A percentile compares a stretch with the other conserved stretches of the same genome.
phyloP scores from a whole-genome alignment of 2,329 filamentous ascomycete genomes.

The Stagonosporopsis vannaccii region DNA sequence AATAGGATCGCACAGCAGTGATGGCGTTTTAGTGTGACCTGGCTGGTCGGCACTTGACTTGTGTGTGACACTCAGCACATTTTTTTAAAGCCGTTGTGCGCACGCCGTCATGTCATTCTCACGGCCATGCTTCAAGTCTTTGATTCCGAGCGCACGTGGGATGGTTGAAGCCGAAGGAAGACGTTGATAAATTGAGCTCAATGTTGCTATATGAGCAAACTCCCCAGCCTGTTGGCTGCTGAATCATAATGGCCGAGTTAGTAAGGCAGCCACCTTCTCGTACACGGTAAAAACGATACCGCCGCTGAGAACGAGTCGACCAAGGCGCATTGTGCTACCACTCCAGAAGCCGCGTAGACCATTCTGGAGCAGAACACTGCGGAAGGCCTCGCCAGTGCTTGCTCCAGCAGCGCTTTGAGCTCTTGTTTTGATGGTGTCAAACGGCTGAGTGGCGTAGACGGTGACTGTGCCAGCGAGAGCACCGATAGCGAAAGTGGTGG shows the following conservation, averaged over 20 bases:
- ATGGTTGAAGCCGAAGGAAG: too few relatives aligned
- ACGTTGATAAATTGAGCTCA: too few relatives aligned
- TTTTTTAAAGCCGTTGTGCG: too few relatives aligned
- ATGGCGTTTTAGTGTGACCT: too few relatives aligned
- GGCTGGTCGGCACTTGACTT: too few relatives aligned
- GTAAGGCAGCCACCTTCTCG: slow-evolving; percentile 34
- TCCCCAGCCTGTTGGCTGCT: too few relatives aligned
- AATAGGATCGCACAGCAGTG: too few relatives aligned
- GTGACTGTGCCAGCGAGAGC: slow-evolving; percentile 45
- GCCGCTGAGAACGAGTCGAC: slow-evolving; percentile 40
- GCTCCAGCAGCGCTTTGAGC: slow-evolving; percentile 45
- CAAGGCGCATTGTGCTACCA: slow-evolving; percentile 41
- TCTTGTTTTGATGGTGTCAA: slow-evolving; percentile 54
- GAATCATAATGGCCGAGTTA: slow-evolving; percentile 9
- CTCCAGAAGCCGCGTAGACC: slow-evolving; percentile 43
- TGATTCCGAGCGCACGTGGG: too few relatives aligned
- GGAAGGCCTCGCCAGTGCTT: slow-evolving; percentile 34
- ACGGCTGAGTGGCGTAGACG: slow-evolving; percentile 54
- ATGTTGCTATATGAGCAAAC: too few relatives aligned
- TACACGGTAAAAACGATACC: slow-evolving; percentile 45
- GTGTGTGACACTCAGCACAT: too few relatives aligned
- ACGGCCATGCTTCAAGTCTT: too few relatives aligned
- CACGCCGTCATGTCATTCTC: too few relatives aligned
- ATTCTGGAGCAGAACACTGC: slow-evolving; percentile 31
- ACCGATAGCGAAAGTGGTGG: slow-evolving; percentile 39